phyloP scores from a whole-genome alignment of 2,329 filamentous ascomycete species.

The Pleomassaria siparia region DNA sequence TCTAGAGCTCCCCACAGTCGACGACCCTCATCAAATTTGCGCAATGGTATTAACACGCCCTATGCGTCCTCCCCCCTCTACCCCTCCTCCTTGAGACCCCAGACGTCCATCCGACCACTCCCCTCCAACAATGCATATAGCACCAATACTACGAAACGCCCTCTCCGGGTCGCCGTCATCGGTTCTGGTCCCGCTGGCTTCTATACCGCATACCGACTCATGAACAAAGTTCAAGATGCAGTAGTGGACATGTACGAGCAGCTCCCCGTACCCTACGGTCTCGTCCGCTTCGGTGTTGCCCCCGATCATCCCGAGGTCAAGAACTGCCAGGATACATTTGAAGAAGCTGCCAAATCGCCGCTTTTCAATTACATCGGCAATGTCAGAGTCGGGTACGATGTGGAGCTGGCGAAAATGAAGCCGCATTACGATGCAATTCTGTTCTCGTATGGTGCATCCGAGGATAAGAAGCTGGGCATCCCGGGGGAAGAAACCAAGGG shows the following conservation, averaged over 20 bases:
- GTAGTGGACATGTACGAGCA: constrained; percentile 95
- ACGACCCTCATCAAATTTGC: constrained; percentile 1
- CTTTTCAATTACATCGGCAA: constrained; percentile 93
- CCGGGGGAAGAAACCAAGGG: constrained; percentile 77
- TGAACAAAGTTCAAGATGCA: constrained; percentile 71
- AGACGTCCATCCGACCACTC: constrained; percentile 1
- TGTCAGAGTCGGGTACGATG: constrained; percentile 69
- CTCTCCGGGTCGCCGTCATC: constrained; percentile 80
- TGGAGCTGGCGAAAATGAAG: constrained; percentile 69
- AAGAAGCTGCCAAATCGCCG: constrained; percentile 78
- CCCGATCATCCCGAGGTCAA: constrained; percentile 98
- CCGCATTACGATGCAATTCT: constrained; percentile 89
- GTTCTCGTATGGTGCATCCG: constrained; percentile 88
- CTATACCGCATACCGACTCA: constrained; percentile 85
- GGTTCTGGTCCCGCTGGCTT: constrained; percentile 96
- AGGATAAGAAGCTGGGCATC: constrained; percentile 77
- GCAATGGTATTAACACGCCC: constrained; percentile 11
- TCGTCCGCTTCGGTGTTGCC: constrained; percentile 94
- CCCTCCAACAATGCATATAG: constrained; percentile 25
- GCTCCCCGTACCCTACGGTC: constrained; percentile 85
- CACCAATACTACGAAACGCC: constrained; percentile 37
- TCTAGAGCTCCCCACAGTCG: not conserved
- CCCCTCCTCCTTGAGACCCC: constrained; percentile 11
- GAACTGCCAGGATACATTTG: constrained; percentile 95
- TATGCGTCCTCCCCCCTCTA: constrained; percentile 1